Evolutionary conservation across 75 land plant species (phyloP).

Genomic region (Ceratopteris richardii): DNA sequence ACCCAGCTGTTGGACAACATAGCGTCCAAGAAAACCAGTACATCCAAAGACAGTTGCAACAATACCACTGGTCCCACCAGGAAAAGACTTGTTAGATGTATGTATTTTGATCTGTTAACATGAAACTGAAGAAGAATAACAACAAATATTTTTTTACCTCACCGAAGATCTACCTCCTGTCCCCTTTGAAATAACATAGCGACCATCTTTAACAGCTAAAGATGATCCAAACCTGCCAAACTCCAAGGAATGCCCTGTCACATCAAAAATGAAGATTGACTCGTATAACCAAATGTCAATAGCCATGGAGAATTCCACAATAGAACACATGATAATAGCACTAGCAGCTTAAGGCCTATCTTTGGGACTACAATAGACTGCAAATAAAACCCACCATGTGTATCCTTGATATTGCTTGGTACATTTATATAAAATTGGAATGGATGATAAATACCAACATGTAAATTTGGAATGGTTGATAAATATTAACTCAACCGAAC

Average conservation of each 20-base stretch:
- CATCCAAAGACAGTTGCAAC: slow-evolving; percentile 94
- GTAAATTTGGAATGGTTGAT: no score
- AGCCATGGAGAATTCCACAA: no score
- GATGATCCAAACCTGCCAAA: slow-evolving; percentile 35
- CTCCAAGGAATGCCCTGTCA: background rate
- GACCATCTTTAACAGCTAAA: slow-evolving; percentile 42
- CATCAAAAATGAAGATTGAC: no score
- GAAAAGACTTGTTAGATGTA: background rate
- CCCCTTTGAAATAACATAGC: slow-evolving; percentile 65
- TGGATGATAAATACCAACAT: no score
- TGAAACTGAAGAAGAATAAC: background rate
- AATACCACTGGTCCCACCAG: slow-evolving; percentile 57
- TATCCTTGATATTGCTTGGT: no score
- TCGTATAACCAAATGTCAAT: no score
- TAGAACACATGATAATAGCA: no score
- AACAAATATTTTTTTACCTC: slow-evolving; percentile 28
- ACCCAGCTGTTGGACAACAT: slow-evolving; percentile 95
- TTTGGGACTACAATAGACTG: no score
- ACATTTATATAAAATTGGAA: no score
- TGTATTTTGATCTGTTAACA: background rate
- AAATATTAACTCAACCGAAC: no score
- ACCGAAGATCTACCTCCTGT: slow-evolving; percentile 97
- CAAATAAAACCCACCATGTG: no score
- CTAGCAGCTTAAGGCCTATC: no score
- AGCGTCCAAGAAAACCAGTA: slow-evolving; percentile 94